These are phyloP conservation scores for Juglanconis juglandina DNA, from an alignment of 2,329 filamentous ascomycete genomes.

Conservation along the genomic window DNA sequence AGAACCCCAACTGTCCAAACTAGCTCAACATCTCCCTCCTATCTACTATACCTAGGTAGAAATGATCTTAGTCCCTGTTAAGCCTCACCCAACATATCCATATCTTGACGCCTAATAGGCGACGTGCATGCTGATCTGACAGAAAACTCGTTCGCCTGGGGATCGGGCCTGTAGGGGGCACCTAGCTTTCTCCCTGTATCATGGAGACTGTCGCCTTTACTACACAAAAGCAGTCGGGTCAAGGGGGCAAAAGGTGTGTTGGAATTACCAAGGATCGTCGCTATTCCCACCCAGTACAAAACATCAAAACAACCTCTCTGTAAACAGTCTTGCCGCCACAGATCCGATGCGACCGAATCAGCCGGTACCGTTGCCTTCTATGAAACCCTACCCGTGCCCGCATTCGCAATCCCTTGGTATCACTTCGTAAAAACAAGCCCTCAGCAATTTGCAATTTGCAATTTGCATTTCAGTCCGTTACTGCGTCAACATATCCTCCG, in stretches of 20 bases:
- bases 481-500: constrained; percentile 30
- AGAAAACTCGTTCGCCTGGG: too few relatives aligned
- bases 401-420: background rate
- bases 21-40: too few relatives aligned
- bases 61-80: too few relatives aligned
- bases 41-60: too few relatives aligned
- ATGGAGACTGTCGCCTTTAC: background rate
- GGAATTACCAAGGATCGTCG: background rate
- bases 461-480: constrained; percentile 16
- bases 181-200: background rate
- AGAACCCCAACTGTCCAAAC: too few relatives aligned
- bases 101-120: too few relatives aligned
- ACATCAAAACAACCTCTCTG: background rate
- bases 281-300: background rate
- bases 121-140: too few relatives aligned
- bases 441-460: background rate
- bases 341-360: background rate
- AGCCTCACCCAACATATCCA: too few relatives aligned
- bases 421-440: constrained; percentile 13
- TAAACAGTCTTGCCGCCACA: background rate
- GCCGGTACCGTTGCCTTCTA: background rate
- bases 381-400: background rate
- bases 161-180: too few relatives aligned
- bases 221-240: background rate
- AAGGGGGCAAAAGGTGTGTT: background rate